phyloP scores from a whole-genome alignment of 768 basidiomycete genomes.

The Pleurotus giganteus region DNA sequence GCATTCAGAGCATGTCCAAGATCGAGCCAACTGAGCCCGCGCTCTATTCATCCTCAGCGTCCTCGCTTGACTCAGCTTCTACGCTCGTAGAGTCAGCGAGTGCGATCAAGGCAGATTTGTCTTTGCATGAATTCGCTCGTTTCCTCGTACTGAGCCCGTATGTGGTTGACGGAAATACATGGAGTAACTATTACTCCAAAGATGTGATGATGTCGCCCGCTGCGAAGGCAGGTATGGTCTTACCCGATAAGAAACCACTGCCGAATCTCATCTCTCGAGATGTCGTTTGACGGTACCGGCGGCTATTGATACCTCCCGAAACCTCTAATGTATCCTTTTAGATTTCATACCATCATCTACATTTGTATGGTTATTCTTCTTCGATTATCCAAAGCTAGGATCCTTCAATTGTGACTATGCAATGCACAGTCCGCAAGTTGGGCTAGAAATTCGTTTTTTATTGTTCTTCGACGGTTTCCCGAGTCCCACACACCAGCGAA shows the following conservation, averaged over 20 bases:
- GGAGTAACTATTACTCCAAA: constrained; percentile 42
- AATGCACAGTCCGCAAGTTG: no score
- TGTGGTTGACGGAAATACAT: constrained; percentile 38
- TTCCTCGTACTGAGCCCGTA: constrained; percentile 41
- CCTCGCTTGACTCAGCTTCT: background rate
- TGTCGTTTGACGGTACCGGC: constrained; percentile 15
- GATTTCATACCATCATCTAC: background rate
- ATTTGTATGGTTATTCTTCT: no score
- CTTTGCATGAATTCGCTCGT: constrained; percentile 29
- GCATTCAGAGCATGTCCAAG: constrained; percentile 32
- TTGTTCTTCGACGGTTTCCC: no score
- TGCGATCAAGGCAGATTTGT: constrained; percentile 8
- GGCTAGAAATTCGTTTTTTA: no score
- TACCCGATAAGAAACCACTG: constrained; percentile 42
- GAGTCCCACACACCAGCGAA: no score
- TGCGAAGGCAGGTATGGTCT: constrained; percentile 38
- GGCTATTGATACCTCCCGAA: background rate
- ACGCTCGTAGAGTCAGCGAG: constrained; percentile 6
- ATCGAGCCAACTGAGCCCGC: constrained; percentile 12
- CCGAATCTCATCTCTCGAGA: constrained; percentile 38
- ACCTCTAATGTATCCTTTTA: background rate
- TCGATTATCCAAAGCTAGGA: no score
- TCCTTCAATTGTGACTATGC: no score
- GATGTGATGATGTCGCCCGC: constrained; percentile 40
- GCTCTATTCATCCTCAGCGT: background rate